phyloP scores from a whole-genome alignment of 1,284 basidiomycete species.

The Rhizoctonia solani region DNA sequence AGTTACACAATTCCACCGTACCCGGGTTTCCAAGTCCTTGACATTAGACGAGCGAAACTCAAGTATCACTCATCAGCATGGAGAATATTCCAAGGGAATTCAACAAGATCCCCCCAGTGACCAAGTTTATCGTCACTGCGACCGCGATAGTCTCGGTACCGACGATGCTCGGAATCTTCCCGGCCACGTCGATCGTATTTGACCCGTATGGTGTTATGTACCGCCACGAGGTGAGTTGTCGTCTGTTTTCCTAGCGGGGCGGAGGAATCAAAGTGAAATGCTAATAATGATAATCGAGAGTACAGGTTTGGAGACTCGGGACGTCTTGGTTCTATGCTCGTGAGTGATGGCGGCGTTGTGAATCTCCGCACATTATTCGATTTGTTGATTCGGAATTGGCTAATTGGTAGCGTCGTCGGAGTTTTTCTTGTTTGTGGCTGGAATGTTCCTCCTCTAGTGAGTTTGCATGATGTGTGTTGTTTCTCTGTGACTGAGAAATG shows the following conservation, averaged over 20 bases:
- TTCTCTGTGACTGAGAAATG: not conserved
- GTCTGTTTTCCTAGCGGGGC: too few species aligned
- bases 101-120: constrained; percentile 83
- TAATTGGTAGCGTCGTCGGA: not conserved
- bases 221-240: too few species aligned
- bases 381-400: too few species aligned
- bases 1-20: too few species aligned
- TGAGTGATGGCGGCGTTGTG: constrained; percentile 45
- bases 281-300: too few species aligned
- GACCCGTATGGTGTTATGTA: constrained; percentile 54
- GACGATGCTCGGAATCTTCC: constrained; percentile 61
- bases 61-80: constrained; percentile 13
- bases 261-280: too few species aligned
- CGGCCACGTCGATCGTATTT: constrained; percentile 62
- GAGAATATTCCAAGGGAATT: constrained; percentile 53
- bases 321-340: constrained; percentile 80
- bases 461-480: constrained; percentile 40
- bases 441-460: constrained; percentile 77
- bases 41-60: too few species aligned
- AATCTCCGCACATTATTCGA: too few species aligned
- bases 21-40: too few species aligned
- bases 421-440: constrained; percentile 66
- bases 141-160: constrained; percentile 66
- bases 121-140: constrained; percentile 68
- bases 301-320: constrained; percentile 78